Percentiles rank a stretch among this genome's conserved stretches.
Evolutionary conservation across 2,329 filamentous ascomycete species (phyloP).

Genomic region (Claviceps sp.): DNA sequence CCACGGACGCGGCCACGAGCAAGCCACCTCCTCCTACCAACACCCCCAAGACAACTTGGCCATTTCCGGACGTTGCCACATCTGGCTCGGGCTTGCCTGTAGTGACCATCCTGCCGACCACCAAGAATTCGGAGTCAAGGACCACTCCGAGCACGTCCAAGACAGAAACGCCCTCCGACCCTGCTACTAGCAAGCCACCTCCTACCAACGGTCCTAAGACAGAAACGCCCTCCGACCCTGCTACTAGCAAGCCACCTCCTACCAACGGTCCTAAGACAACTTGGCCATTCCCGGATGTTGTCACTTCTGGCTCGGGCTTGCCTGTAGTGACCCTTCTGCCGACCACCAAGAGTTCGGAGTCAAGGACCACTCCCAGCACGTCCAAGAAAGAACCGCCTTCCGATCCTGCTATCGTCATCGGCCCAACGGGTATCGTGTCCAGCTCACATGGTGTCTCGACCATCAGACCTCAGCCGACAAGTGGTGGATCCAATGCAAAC

Average conservation of each 20-base stretch:
- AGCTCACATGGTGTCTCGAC: not conserved
- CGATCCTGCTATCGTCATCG: slow-evolving; percentile 13
- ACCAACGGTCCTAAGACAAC: not conserved
- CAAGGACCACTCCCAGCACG: not conserved
- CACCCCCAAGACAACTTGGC: not conserved
- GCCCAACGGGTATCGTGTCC: slow-evolving; percentile 14
- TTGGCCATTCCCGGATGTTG: not conserved
- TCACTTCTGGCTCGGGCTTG: not conserved
- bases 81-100: not conserved
- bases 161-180: slow-evolving; percentile 3
- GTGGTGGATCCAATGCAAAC: not conserved
- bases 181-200: slow-evolving; percentile 7
- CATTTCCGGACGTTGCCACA: not conserved
- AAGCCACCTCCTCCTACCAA: not conserved
- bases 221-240: slow-evolving; percentile 4
- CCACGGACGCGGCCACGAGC: slow-evolving; percentile 13
- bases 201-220: not conserved
- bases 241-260: slow-evolving; percentile 8
- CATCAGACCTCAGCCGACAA: not conserved
- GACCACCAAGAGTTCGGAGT: not conserved
- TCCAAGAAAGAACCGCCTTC: not conserved
- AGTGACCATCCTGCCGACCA: not conserved
- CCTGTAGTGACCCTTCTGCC: not conserved
- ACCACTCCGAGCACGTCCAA: not conserved
- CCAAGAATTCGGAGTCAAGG: not conserved